Evolutionary conservation across 169 alveolate species (phyloP).

Genomic region (Plasmodium ovale): DNA sequence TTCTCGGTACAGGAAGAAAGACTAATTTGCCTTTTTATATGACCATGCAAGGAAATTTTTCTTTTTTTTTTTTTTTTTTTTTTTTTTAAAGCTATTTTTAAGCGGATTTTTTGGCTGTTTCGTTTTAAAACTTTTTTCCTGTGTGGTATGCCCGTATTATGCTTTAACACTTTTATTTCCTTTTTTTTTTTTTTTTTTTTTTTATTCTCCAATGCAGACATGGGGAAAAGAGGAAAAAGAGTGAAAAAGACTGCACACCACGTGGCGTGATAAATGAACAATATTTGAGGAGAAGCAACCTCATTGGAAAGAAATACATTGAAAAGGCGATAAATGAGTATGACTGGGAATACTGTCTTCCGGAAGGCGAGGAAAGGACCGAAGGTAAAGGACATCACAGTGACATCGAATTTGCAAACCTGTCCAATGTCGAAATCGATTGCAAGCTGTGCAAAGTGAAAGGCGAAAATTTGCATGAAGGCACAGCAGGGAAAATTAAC

Average conservation of each 20-base stretch:
- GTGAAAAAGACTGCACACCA: neutral
- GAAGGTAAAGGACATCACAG: neutral
- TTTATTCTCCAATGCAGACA: conserved; percentile 6
- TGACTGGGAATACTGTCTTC: too few relatives aligned
- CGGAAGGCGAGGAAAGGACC: neutral
- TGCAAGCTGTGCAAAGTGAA: conserved; percentile 34
- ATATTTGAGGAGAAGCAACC: conserved; percentile 13
- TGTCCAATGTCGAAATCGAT: conserved; percentile 18
- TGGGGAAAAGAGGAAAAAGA: neutral
- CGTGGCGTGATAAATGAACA: conserved; percentile 1
- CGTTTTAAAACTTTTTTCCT: too few relatives aligned
- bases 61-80: too few relatives aligned
- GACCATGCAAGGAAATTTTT: too few relatives aligned
- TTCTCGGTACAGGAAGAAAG: too few relatives aligned
- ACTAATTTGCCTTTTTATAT: too few relatives aligned
- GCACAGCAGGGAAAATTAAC: conserved; percentile 49
- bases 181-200: neutral
- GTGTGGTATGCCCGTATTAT: too few relatives aligned
- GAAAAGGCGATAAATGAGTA: conserved; percentile 23
- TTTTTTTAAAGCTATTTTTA: too few relatives aligned
- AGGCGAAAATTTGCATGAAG: conserved; percentile 55
- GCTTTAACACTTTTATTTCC: neutral
- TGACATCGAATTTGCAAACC: conserved; percentile 42
- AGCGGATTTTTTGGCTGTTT: too few relatives aligned
- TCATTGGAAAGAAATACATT: conserved; percentile 36